Percentiles rank a stretch among this genome's conserved stretches.
These are phyloP conservation scores for Radiomyces spectabilis DNA, from an alignment of 192 early-diverging fungal genomes.

Conservation along the genomic window DNA sequence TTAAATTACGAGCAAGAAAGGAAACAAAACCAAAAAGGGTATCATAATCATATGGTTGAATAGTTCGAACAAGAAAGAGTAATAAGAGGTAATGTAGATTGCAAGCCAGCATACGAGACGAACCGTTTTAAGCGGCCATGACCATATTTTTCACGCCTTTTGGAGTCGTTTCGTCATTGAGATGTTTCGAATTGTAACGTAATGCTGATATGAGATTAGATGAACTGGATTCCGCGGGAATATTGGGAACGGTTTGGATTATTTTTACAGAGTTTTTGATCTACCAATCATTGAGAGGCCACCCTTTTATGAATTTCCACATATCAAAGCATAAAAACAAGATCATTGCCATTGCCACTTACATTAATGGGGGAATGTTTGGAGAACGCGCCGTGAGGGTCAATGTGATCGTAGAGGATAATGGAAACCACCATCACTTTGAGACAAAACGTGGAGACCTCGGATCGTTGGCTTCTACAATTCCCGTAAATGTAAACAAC, in stretches of 20 bases:
- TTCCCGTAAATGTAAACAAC: too few relatives aligned
- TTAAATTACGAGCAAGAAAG: background rate
- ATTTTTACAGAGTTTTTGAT: slow-evolving; percentile 28
- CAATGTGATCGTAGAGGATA: slow-evolving; percentile 88
- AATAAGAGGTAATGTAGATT: background rate
- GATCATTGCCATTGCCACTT: slow-evolving; percentile 21
- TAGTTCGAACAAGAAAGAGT: background rate
- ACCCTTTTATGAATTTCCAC: too few relatives aligned
- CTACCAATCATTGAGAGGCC: too few relatives aligned
- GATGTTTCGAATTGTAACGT: slow-evolving; percentile 69
- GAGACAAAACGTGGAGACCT: too few relatives aligned
- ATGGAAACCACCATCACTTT: slow-evolving; percentile 84
- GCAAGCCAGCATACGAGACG: slow-evolving; percentile 1
- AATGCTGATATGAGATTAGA: slow-evolving; percentile 66
- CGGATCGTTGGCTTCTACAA: too few relatives aligned
- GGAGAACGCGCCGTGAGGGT: slow-evolving; percentile 66
- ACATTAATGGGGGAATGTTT: slow-evolving; percentile 78
- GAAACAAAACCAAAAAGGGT: background rate
- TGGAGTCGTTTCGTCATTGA: slow-evolving; percentile 75
- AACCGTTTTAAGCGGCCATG: slow-evolving; percentile 21
- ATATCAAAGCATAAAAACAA: background rate
- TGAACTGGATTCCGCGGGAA: slow-evolving; percentile 21
- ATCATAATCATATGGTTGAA: background rate
- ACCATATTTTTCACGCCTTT: slow-evolving; percentile 51
- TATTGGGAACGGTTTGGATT: slow-evolving; percentile 26